Evolutionary conservation across 2,329 filamentous ascomycete genomes (phyloP).

Genomic region (Epichloe aotearoae): DNA sequence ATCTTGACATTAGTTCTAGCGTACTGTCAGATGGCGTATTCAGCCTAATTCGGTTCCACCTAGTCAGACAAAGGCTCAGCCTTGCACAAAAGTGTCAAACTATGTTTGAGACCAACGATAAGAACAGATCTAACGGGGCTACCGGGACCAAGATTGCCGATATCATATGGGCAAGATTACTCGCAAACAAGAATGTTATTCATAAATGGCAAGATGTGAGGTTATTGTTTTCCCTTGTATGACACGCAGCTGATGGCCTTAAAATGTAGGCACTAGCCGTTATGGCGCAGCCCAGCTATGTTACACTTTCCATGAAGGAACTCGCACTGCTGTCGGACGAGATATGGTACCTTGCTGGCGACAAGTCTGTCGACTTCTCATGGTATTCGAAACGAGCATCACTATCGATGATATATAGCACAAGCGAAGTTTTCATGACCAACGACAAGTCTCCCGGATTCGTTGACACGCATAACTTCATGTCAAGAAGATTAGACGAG

Average conservation of each 20-base stretch:
- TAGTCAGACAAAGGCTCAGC: slow-evolving; percentile 50
- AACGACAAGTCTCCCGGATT: slow-evolving; percentile 67
- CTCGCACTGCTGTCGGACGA: slow-evolving; percentile 78
- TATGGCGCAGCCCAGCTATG: slow-evolving; percentile 74
- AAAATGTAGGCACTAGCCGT: slow-evolving; percentile 60
- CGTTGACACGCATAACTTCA: slow-evolving; percentile 63
- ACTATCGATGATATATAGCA: slow-evolving; percentile 48
- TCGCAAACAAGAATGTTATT: slow-evolving; percentile 60
- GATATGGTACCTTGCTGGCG: slow-evolving; percentile 78
- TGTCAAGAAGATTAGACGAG: slow-evolving; percentile 64
- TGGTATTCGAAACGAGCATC: slow-evolving; percentile 66
- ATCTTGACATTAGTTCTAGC: slow-evolving; percentile 74
- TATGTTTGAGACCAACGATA: slow-evolving; percentile 22
- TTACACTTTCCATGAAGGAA: slow-evolving; percentile 64
- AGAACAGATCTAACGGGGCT: slow-evolving; percentile 18
- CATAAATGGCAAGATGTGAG: slow-evolving; percentile 73
- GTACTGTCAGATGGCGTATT: slow-evolving; percentile 70
- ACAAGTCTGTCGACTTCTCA: slow-evolving; percentile 64
- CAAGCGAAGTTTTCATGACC: slow-evolving; percentile 86
- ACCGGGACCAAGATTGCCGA: slow-evolving; percentile 53
- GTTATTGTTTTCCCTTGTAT: background rate
- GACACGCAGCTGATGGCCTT: background rate
- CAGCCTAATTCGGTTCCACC: slow-evolving; percentile 67
- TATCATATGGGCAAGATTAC: slow-evolving; percentile 63
- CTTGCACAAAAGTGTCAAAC: slow-evolving; percentile 31